Evolutionary conservation across 2,329 filamentous ascomycete genomes (phyloP), one percentile per base, ranked within the genome.

Genomic region (Colletotrichum navitas): DNA sequence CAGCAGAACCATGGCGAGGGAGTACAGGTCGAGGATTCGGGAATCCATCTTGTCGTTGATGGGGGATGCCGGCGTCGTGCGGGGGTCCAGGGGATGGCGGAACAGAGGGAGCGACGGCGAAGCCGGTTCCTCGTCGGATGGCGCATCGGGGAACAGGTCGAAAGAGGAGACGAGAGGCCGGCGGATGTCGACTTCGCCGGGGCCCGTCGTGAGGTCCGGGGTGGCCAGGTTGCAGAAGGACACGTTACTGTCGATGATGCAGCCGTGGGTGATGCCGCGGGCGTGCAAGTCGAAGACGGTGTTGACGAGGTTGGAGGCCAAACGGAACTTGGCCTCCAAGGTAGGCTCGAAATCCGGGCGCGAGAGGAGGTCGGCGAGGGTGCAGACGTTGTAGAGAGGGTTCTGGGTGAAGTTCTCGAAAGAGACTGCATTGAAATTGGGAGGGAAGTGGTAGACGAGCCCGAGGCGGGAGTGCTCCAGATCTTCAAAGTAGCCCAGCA

Each of bases 401-500:
- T 84, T 85, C 63, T 86, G 84, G 0, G 85, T 87, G 12, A 85
- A 80, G 32, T 82, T 81, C 67, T 88, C 86, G 49, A 88, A 85
- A 4, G 86, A 85, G 12, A 90, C 84, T 12, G 89, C 83, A 73
- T 88, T 87, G 80, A 93, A 92, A 11, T 87, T 84, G 1, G 88
- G 85, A 1, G 93, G 93, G 39, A 95, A 88, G 61, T 92, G 90
- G 76, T 94, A 95, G 14, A 95, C 87, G 14, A 95, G 84, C 6
- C 93, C 93, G 65, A 94, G 88, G 12, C 93, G 87, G 0, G 93
- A 90, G 64, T 89, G 85, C 24, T 89, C 87, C 64, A 92, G 85
- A 76, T 95, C 93, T 78, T 95, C 92, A 76, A 94, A 94, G 77
- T 94, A 95, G 2, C 89, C 90, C 16, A 92, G 80, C 55, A 92